These are phyloP conservation scores for Tolypocladium paradoxum DNA, from an alignment of 2,329 filamentous ascomycete genomes.

Conservation along the genomic window DNA sequence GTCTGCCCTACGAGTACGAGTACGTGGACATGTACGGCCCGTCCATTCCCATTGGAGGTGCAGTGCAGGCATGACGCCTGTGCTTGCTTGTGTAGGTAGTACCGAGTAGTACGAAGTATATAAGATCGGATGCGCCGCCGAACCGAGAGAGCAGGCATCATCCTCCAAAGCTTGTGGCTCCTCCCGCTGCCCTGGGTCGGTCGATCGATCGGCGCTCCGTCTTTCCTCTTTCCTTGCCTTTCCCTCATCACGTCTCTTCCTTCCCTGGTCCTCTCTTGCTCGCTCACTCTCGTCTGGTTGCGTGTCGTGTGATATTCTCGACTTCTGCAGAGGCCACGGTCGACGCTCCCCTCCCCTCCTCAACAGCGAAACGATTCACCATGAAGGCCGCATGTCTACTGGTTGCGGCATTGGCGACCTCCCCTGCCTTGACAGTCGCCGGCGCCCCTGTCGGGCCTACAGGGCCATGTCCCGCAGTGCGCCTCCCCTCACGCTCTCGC, in stretches of 20 bases:
- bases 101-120: not conserved
- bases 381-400: slow-evolving; percentile 4
- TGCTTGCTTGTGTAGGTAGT: not conserved
- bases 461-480: slow-evolving; percentile 24
- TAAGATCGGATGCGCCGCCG: not conserved
- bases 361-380: not conserved
- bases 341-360: not conserved
- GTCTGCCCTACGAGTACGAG: not conserved
- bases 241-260: not conserved
- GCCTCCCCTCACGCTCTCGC: slow-evolving; percentile 1
- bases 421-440: slow-evolving; percentile 7
- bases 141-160: not conserved
- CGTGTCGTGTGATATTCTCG: too few relatives aligned
- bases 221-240: not conserved
- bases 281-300: not conserved
- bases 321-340: not conserved
- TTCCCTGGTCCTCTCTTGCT: not conserved
- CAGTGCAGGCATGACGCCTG: too few relatives aligned
- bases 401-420: slow-evolving; percentile 5
- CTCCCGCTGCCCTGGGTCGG: not conserved
- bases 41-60: not conserved
- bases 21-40: too few relatives aligned
- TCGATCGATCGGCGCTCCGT: not conserved
- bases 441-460: slow-evolving; percentile 18
- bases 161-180: not conserved